Conservation (phyloP, 768 basidiomycete genomes). For the Tubosaeta sp. region DNA sequence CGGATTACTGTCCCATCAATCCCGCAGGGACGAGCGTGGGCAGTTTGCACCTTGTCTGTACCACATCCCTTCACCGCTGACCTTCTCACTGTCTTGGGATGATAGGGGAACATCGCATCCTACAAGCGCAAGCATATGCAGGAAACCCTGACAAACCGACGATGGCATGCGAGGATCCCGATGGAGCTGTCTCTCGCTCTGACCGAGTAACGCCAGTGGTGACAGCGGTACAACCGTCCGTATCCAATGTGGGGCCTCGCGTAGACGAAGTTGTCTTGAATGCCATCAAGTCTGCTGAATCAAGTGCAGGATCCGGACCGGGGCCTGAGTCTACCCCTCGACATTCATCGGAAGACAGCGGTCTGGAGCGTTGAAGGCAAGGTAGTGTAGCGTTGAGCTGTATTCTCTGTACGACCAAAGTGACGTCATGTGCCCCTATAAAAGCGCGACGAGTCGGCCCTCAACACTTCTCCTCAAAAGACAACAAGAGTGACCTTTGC, state of each 20-base stretch:
- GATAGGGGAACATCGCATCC: conserved; percentile 27
- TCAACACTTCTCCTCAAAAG: conserved; percentile 10
- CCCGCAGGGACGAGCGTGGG: conserved; percentile 17
- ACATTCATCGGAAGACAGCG: not conserved
- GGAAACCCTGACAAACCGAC: conserved; percentile 17
- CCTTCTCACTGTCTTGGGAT: not conserved
- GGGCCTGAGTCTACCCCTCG: not conserved
- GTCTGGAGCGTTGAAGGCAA: too few species aligned
- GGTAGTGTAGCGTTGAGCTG: not conserved
- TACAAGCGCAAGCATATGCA: conserved; percentile 16
- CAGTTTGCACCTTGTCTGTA: conserved; percentile 17
- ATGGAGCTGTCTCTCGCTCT: too few species aligned
- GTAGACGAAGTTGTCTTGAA: not conserved
- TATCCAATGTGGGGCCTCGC: not conserved
- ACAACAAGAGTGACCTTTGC: too few species aligned
- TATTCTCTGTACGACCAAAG: not conserved
- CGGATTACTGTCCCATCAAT: conserved; percentile 14
- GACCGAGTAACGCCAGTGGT: too few species aligned
- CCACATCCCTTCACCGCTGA: not conserved
- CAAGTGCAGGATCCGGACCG: too few species aligned
- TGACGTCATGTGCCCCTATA: conserved; percentile 33
- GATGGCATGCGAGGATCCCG: not conserved
- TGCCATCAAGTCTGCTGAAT: too few species aligned
- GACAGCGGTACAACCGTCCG: not conserved
- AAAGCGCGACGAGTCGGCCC: conserved; percentile 10